Conservation (phyloP, 805 yeast genomes). For the Yamadazyma nakazawae region DNA sequence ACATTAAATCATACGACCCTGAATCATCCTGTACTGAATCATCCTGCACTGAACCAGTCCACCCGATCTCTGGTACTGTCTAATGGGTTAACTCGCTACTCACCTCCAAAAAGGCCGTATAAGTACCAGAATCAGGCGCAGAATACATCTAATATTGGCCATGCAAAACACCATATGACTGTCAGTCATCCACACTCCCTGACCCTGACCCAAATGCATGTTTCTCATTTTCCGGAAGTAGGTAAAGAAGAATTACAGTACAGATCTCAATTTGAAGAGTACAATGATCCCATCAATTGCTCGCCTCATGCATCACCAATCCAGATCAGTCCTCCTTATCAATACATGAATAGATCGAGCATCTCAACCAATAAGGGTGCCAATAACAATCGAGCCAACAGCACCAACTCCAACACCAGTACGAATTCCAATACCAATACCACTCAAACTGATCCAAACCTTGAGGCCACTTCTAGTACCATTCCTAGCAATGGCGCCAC, state of each 20-base stretch:
- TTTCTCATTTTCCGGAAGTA: background rate
- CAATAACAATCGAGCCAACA: background rate
- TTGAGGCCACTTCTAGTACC: background rate
- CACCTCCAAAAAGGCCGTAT: background rate
- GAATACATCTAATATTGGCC: background rate
- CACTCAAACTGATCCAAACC: background rate
- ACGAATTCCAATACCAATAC: background rate
- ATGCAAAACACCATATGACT: background rate
- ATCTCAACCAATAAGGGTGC: background rate
- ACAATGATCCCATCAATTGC: background rate
- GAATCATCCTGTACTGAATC: background rate
- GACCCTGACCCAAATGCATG: background rate
- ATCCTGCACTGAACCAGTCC: background rate
- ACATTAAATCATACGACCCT: background rate
- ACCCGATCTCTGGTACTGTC: slow-evolving; percentile 1
- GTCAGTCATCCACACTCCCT: background rate
- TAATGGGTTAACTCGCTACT: background rate
- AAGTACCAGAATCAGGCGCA: background rate
- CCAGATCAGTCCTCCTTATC: background rate
- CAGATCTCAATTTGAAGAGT: background rate
- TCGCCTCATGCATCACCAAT: slow-evolving; percentile 1
- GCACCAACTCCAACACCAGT: background rate
- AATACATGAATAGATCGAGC: background rate
- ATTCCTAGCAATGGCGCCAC: background rate
- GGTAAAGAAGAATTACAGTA: slow-evolving; percentile 1